A percentile compares a stretch with the other conserved stretches of the same genome.
Conservation (phyloP, 441 rosid genomes). For the Croton setiger region DNA sequence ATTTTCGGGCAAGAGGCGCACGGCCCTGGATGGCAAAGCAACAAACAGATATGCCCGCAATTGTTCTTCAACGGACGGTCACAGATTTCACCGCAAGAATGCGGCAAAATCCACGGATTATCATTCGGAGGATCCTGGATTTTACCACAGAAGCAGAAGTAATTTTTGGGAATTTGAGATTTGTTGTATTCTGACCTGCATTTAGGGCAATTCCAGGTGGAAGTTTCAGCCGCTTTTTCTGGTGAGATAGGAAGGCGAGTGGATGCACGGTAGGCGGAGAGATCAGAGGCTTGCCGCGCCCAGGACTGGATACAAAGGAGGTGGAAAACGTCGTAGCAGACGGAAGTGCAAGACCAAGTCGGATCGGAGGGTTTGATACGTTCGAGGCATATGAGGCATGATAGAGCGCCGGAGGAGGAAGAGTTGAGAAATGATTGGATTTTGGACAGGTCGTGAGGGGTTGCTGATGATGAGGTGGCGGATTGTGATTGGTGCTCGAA, state of each 20-base stretch:
- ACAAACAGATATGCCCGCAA: constrained; percentile 76
- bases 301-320: constrained; percentile 85
- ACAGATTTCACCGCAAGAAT: constrained; percentile 90
- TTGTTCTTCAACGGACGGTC: constrained; percentile 48
- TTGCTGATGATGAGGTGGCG: constrained; percentile 34
- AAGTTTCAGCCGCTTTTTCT: constrained; percentile 37
- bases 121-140: constrained; percentile 59
- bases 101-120: constrained; percentile 86
- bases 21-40: constrained; percentile 92
- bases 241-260: constrained; percentile 59
- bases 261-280: constrained; percentile 62
- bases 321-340: constrained; percentile 80
- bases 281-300: constrained; percentile 82
- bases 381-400: constrained; percentile 95
- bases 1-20: constrained; percentile 86
- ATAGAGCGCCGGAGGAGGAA: constrained; percentile 80
- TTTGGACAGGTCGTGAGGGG: constrained; percentile 65
- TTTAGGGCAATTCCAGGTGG: constrained; percentile 87
- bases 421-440: constrained; percentile 84
- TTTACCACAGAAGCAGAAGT: constrained; percentile 76
- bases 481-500: constrained; percentile 43
- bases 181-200: constrained; percentile 60
- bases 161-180: constrained; percentile 49
- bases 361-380: constrained; percentile 77
- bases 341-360: constrained; percentile 80